Conservation (phyloP, 2,329 filamentous ascomycete genomes). For the Trichoderma endophyticum region DNA sequence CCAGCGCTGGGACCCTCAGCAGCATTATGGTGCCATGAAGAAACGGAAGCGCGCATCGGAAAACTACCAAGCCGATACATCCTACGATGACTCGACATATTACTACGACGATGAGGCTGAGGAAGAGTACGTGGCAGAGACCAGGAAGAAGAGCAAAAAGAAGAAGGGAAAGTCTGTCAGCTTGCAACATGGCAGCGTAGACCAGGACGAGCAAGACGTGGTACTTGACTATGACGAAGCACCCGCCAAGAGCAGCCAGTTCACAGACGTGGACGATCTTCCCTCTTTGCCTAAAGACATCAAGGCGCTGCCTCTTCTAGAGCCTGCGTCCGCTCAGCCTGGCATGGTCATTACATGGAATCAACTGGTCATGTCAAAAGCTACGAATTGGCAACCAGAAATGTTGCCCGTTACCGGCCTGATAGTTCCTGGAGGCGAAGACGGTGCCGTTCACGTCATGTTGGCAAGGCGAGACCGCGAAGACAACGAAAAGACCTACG, state of each 20-base stretch:
- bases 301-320: conserved; percentile 49
- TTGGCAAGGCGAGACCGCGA: conserved; percentile 68
- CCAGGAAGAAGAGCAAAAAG: conserved; percentile 35
- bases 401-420: conserved; percentile 64
- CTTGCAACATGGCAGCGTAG: conserved; percentile 17
- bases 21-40: conserved; percentile 45
- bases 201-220: conserved; percentile 27
- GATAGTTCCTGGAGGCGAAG: conserved; percentile 54
- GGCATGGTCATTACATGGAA: conserved; percentile 71
- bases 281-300: conserved; percentile 59
- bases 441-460: conserved; percentile 53
- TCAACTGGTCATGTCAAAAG: conserved; percentile 57
- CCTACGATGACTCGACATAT: conserved; percentile 29
- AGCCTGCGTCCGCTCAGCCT: conserved; percentile 44
- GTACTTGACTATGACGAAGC: conserved; percentile 42
- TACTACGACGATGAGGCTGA: conserved; percentile 38
- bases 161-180: conserved; percentile 37
- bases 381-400: conserved; percentile 64
- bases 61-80: conserved; percentile 30
- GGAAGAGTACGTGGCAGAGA: conserved; percentile 19
- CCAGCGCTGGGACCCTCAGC: conserved; percentile 82
- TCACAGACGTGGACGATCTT: conserved; percentile 57
- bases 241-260: conserved; percentile 40
- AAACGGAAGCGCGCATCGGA: conserved; percentile 50
- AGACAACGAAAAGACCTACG: conserved; percentile 56